Conservation (phyloP, 345 rosid species). For the Populus davidiana region DNA sequence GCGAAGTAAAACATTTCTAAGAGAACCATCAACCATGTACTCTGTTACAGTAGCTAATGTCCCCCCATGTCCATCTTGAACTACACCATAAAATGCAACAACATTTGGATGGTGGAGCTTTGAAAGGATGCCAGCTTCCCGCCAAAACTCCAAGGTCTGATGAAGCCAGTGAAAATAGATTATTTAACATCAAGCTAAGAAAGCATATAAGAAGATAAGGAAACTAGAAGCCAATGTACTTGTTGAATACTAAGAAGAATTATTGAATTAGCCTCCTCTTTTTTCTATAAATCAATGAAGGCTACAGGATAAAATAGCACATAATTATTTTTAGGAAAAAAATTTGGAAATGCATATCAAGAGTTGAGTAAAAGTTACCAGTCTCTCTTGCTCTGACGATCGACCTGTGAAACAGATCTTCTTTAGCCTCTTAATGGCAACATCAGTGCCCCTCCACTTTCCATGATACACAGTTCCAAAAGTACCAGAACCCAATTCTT, state of each 20-base stretch:
- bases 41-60: conserved; percentile 85
- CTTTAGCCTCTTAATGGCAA: conserved; percentile 92
- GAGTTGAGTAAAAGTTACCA: conserved; percentile 44
- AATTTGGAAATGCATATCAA: not conserved
- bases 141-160: conserved; percentile 80
- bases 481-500: conserved; percentile 91
- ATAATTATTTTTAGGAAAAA: not conserved
- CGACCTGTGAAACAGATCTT: conserved; percentile 91
- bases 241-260: not conserved
- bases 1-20: conserved; percentile 81
- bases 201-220: not conserved
- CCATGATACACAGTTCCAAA: conserved; percentile 99
- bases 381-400: conserved; percentile 91
- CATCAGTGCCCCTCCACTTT: conserved; percentile 98
- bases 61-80: conserved; percentile 82
- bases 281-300: not conserved
- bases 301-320: not conserved
- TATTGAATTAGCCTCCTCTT: not conserved
- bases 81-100: conserved; percentile 96
- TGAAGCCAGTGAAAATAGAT: conserved; percentile 4
- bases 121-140: conserved; percentile 89
- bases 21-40: conserved; percentile 95
- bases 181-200: not conserved
- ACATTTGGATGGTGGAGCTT: conserved; percentile 96
- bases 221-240: not conserved